Base-by-base conservation (phyloP, 129 eudicot genomes). In the Lonicera japonica region DNA sequence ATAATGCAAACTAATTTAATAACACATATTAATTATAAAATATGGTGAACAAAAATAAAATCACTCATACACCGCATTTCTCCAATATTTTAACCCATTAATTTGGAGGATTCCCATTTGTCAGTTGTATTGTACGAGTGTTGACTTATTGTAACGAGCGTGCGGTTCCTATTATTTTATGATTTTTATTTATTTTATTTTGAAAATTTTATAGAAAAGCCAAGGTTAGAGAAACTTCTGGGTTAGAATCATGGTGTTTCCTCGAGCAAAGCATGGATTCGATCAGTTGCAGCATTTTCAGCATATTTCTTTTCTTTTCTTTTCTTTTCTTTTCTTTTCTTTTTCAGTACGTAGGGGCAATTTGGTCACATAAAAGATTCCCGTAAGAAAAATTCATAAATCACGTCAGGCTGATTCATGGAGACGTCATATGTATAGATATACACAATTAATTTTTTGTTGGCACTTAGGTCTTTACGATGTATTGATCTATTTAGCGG, bases 211-310 rank as follows among this genome's bases (percentile, higher is more conserved):
- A 46, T 41, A n/a, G 40, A 54, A 22, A 56, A 67, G 53, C 63
- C 50, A 38, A 23, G 71, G 29, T n/a, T n/a, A n/a, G 59, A 56
- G 71, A 66, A 34, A 38, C 39, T 66, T 24, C 46, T 19, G 5
- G n/a, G 48, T 16, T 52, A 65, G 36, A 55, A 39, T 66, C 71
- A 55, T 40, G 36, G 59, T 53, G 57, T 51, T 65, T 66, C 29
- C 59, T 4, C 22, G 16, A 46, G 43, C 43, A 38, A 38, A 38
- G n/a, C n/a, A n/a, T n/a, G n/a, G n/a, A n/a, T n/a, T n/a, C n/a
- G n/a, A n/a, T n/a, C n/a, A n/a, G n/a, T n/a, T n/a, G n/a, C n/a
- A 38, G 43, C 43, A 38, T 4, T 38, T 38, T 38, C 43, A 38
- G 10, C n/a, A 38, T 10, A 38, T 38, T 38, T 38, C 43, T 38